Percentiles rank a stretch among this genome's conserved stretches.
Evolutionary conservation across 78 protist genomes (phyloP).

Genomic region (Emiliania huxleyi): DNA sequence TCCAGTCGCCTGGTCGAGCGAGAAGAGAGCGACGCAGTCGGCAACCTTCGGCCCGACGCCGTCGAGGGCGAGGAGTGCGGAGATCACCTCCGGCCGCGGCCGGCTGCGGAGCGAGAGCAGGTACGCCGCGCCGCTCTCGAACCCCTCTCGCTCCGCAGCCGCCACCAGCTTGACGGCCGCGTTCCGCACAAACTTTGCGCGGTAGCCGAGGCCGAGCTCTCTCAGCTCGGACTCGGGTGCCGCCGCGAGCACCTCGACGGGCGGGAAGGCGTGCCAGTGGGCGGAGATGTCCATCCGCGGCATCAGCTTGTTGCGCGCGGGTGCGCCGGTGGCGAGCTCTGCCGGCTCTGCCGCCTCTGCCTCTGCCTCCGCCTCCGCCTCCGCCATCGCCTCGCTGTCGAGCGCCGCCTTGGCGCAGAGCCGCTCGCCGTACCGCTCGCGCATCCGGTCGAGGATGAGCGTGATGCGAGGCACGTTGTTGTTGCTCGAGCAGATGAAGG

Average conservation of each 20-base stretch:
- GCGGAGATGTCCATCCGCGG: too few relatives aligned
- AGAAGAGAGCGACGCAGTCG: slow-evolving; percentile 84
- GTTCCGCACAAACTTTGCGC: slow-evolving; percentile 66
- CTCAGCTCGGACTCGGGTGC: slow-evolving; percentile 59
- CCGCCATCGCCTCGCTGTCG: neutral
- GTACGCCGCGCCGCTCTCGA: neutral
- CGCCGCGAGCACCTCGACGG: slow-evolving; percentile 41
- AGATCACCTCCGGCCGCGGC: neutral
- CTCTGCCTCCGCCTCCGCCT: neutral
- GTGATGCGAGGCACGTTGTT: slow-evolving; percentile 84
- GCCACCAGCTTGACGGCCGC: slow-evolving; percentile 50
- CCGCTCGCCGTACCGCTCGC: neutral
- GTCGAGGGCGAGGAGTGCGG: neutral
- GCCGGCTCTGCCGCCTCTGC: too few relatives aligned
- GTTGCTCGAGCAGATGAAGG: slow-evolving; percentile 88
- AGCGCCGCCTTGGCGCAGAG: neutral
- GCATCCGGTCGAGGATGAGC: slow-evolving; percentile 41
- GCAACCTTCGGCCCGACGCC: slow-evolving; percentile 79
- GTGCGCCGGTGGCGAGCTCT: too few relatives aligned
- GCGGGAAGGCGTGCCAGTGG: slow-evolving; percentile 51
- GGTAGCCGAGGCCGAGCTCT: slow-evolving; percentile 82
- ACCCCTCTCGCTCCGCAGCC: too few relatives aligned
- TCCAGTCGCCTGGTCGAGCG: slow-evolving; percentile 49
- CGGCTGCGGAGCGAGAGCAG: neutral
- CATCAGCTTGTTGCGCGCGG: too few relatives aligned